Conservation (phyloP, 768 basidiomycete species). For the Mycena belliarum region DNA sequence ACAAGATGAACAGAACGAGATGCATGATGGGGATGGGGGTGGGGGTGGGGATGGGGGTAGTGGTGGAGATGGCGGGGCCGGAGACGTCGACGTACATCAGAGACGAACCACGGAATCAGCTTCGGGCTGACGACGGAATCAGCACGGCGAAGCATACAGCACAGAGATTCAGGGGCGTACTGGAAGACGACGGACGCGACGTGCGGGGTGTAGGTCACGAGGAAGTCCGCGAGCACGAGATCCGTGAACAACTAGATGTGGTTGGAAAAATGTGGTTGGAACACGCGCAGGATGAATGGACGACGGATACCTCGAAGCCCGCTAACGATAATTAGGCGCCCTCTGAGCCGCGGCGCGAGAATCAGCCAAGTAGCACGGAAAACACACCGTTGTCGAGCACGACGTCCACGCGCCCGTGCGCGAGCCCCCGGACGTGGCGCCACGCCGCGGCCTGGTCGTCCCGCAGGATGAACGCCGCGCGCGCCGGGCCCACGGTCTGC, state of each 20-base stretch:
- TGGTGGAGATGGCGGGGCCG: no score
- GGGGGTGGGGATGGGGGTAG: no score
- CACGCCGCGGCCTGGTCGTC: constrained; percentile 81
- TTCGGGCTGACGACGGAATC: constrained; percentile 71
- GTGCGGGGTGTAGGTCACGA: constrained; percentile 87
- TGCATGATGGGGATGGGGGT: no score
- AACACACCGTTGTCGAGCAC: constrained; percentile 87
- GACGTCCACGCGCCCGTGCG: constrained; percentile 70
- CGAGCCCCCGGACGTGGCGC: constrained; percentile 63
- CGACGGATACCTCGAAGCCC: constrained; percentile 78
- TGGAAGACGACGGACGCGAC: constrained; percentile 86
- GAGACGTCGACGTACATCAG: constrained; percentile 72
- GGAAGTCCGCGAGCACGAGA: constrained; percentile 88
- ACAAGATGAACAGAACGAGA: no score
- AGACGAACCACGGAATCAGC: constrained; percentile 96
- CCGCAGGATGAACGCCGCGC: constrained; percentile 78
- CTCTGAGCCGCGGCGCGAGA: no score
- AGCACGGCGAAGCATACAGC: background rate
- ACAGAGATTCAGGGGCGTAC: constrained; percentile 51
- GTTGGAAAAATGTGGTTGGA: background rate
- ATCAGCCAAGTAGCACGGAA: background rate
- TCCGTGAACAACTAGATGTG: constrained; percentile 83
- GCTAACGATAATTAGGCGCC: no score
- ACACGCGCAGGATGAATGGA: background rate
- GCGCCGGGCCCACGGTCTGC: constrained; percentile 81